Base-by-base conservation (phyloP, 2,329 filamentous ascomycete genomes). In the Metarhizium guizhouense region DNA sequence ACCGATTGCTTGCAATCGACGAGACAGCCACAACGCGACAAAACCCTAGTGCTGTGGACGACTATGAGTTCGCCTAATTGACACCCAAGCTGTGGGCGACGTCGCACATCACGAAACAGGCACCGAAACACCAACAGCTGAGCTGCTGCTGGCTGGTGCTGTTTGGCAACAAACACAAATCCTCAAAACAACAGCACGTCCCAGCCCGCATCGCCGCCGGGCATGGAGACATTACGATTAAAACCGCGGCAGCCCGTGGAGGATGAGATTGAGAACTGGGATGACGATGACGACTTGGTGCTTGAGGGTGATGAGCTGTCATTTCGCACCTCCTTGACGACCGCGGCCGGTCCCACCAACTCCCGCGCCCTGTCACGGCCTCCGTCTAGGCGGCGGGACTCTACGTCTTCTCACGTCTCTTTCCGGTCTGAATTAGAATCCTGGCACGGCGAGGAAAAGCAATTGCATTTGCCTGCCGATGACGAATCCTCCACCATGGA, bases 401-500 rank as follows among this genome's bases (percentile, higher is more conserved):
- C 88, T 18, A 83, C 87, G 55, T 96, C 92, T 1, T 95, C 89
- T 57, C 87, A 89, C 63, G 74, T 85, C 61, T 95, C 91, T 18
- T 83, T 90, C 64, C 87, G 87, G 63, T 96, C 90, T 54, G 92
- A 95, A 66, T 81, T 90, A 50, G 87, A 90, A 53, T 90, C 86
- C 1, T 76, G 84, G 61, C 81, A 82, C 55, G 88, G 85, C 58
- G 90, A 95, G 65, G 90, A 96, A 71, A 91, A 86, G 76, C 90
- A 96, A 63, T 81, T 97, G 25, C 82, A 93, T 62, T 75, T 97
- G 34, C 85, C 90, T 2, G 88, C 86, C 51, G 88, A 94, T 67
- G 92, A 96, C 68, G 89, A 95, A 64, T 81, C 83, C 60, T 90
- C 90, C 1, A 95, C 88, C 10, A 75, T 86, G 63, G 88, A 95